Evolutionary conservation across 2,329 filamentous ascomycete species (phyloP).

Genomic region (Catunica adiposa): DNA sequence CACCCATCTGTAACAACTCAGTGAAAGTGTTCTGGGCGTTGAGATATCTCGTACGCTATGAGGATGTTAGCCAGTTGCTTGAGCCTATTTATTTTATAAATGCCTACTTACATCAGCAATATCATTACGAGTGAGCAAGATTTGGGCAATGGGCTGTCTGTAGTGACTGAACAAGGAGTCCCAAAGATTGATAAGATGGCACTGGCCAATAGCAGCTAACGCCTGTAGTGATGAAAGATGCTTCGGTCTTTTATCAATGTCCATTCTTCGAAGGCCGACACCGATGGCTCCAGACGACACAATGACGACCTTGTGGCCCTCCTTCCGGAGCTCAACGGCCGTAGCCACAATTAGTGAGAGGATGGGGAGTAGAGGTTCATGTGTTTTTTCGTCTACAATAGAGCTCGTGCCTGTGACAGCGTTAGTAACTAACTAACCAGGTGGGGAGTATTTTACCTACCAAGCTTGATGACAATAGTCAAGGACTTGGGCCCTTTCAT

Average conservation of each 20-base stretch:
- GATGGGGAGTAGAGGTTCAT: slow-evolving; percentile 82
- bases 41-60: slow-evolving; percentile 77
- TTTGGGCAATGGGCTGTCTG: slow-evolving; percentile 81
- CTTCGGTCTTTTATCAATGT: slow-evolving; percentile 73
- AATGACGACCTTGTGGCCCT: slow-evolving; percentile 88
- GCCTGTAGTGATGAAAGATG: slow-evolving; percentile 83
- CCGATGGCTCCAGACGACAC: slow-evolving; percentile 96
- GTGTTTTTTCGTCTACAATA: slow-evolving; percentile 93
- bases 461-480: slow-evolving; percentile 75
- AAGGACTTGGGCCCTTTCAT: slow-evolving; percentile 53
- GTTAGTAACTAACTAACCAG: slow-evolving; percentile 14
- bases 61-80: slow-evolving; percentile 12
- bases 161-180: slow-evolving; percentile 81
- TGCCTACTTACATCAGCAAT: slow-evolving; percentile 65
- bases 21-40: slow-evolving; percentile 93
- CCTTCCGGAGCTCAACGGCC: slow-evolving; percentile 66
- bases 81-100: neutral
- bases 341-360: slow-evolving; percentile 89
- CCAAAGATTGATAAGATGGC: slow-evolving; percentile 87
- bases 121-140: slow-evolving; percentile 84
- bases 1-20: slow-evolving; percentile 81
- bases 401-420: slow-evolving; percentile 67
- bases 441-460: slow-evolving; percentile 48
- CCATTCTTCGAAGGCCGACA: slow-evolving; percentile 79
- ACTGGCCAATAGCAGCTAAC: slow-evolving; percentile 89